phyloP scores from a whole-genome alignment of 176 grass and related monocot genomes.

The Ensete glaucum region DNA sequence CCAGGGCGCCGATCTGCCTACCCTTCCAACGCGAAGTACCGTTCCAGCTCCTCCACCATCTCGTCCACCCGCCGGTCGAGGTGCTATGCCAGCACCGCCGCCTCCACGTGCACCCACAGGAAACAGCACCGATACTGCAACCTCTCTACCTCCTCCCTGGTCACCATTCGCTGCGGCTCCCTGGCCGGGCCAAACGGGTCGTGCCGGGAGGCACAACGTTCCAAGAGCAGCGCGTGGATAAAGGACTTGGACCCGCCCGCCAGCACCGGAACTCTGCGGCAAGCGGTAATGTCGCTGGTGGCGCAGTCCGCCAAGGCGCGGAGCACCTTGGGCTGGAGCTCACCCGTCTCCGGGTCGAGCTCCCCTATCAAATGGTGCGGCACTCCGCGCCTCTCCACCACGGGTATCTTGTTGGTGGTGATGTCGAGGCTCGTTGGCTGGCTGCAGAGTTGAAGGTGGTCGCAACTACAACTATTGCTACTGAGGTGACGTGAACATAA shows the following conservation, averaged over 20 bases:
- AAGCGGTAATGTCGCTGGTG: slow-evolving; percentile 26
- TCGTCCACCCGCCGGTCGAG: slow-evolving; percentile 77
- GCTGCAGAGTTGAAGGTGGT: too few relatives aligned
- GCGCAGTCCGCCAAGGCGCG: slow-evolving; percentile 27
- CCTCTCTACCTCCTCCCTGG: background rate
- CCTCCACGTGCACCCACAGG: slow-evolving; percentile 72
- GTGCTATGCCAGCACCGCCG: slow-evolving; percentile 33
- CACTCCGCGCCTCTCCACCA: slow-evolving; percentile 48
- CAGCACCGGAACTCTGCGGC: slow-evolving; percentile 48
- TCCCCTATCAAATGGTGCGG: slow-evolving; percentile 72
- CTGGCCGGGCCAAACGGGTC: slow-evolving; percentile 36
- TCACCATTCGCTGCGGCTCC: slow-evolving; percentile 19
- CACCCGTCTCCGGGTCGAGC: slow-evolving; percentile 26
- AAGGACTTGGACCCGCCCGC: slow-evolving; percentile 85
- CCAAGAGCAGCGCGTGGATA: slow-evolving; percentile 47
- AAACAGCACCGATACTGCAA: slow-evolving; percentile 54
- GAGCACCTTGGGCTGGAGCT: slow-evolving; percentile 27
- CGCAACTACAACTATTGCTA: too few relatives aligned
- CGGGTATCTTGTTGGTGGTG: slow-evolving; percentile 26
- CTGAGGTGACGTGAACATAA: too few relatives aligned
- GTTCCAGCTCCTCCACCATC: slow-evolving; percentile 62
- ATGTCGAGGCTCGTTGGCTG: slow-evolving; percentile 30
- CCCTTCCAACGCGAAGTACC: slow-evolving; percentile 51
- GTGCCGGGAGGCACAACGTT: background rate
- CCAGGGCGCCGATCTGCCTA: slow-evolving; percentile 43